Percentiles rank a stretch among this genome's conserved stretches.
Evolutionary conservation across 352 stramenopile genomes (phyloP).

Genomic region (Phytophthora constricta): DNA sequence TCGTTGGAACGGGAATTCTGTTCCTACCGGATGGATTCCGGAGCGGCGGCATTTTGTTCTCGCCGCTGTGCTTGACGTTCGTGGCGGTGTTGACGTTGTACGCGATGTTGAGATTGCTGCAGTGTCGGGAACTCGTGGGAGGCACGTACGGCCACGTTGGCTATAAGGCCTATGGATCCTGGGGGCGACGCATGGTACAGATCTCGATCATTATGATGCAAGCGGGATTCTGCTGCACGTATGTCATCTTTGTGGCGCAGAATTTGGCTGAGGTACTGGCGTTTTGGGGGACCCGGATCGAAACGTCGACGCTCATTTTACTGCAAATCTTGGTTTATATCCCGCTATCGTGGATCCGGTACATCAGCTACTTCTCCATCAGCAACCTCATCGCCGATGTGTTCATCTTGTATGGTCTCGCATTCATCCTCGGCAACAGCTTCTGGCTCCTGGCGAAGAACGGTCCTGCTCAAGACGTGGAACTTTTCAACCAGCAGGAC

Average conservation of each 20-base stretch:
- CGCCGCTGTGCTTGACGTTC: slow-evolving; percentile 66
- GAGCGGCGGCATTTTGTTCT: slow-evolving; percentile 78
- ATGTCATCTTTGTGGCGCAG: slow-evolving; percentile 85
- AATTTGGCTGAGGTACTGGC: slow-evolving; percentile 77
- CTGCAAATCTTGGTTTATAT: slow-evolving; percentile 81
- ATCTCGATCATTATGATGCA: slow-evolving; percentile 88
- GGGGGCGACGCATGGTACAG: slow-evolving; percentile 78
- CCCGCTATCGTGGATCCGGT: slow-evolving; percentile 83
- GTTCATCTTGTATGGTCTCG: slow-evolving; percentile 85
- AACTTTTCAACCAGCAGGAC: slow-evolving; percentile 73
- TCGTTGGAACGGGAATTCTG: slow-evolving; percentile 81
- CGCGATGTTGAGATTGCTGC: slow-evolving; percentile 78
- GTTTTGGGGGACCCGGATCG: slow-evolving; percentile 52
- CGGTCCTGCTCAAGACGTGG: slow-evolving; percentile 54
- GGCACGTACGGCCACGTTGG: slow-evolving; percentile 84
- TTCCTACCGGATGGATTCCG: slow-evolving; percentile 81
- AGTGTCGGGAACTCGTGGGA: slow-evolving; percentile 69
- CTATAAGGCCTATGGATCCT: slow-evolving; percentile 67
- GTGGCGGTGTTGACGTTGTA: slow-evolving; percentile 75
- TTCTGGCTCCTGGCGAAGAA: slow-evolving; percentile 62
- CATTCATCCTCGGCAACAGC: slow-evolving; percentile 78
- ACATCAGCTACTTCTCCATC: slow-evolving; percentile 89
- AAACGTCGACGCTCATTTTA: slow-evolving; percentile 68
- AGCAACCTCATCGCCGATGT: slow-evolving; percentile 86
- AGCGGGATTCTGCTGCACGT: slow-evolving; percentile 84